Percentiles rank a stretch among this genome's conserved stretches.
phyloP scores from a whole-genome alignment of 768 basidiomycete species.

The Hygrophorus pudorinus region DNA sequence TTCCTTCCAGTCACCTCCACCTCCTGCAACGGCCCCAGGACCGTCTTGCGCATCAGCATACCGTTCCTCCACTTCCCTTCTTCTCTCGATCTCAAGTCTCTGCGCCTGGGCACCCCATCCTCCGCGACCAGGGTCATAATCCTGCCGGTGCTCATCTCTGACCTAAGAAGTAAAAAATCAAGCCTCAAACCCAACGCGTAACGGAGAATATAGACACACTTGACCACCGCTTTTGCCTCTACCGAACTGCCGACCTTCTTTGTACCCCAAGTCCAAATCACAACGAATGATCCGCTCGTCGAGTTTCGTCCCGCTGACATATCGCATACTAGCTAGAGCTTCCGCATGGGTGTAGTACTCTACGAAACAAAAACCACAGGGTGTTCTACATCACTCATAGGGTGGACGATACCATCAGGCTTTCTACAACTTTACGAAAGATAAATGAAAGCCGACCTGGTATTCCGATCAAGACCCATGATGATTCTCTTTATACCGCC shows the following conservation, averaged over 20 bases:
- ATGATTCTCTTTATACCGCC: constrained; percentile 91
- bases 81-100: constrained; percentile 58
- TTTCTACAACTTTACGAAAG: background rate
- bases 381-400: constrained; percentile 45
- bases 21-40: constrained; percentile 72
- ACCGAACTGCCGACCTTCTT: constrained; percentile 94
- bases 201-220: constrained; percentile 27
- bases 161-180: constrained; percentile 2
- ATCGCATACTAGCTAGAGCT: constrained; percentile 85
- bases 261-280: constrained; percentile 94
- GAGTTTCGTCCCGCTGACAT: constrained; percentile 95
- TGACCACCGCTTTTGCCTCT: constrained; percentile 96
- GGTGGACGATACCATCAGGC: background rate
- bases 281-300: constrained; percentile 98
- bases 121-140: constrained; percentile 94
- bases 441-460: constrained; percentile 39
- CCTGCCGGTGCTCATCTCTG: constrained; percentile 94
- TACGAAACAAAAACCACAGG: constrained; percentile 93
- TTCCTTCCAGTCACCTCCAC: constrained; percentile 83
- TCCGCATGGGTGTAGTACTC: constrained; percentile 94
- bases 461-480: constrained; percentile 89
- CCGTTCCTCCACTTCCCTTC: constrained; percentile 77
- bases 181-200: background rate
- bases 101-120: constrained; percentile 90
- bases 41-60: constrained; percentile 76